phyloP scores from a whole-genome alignment of 768 basidiomycete genomes.

The Lyophyllum semitale region DNA sequence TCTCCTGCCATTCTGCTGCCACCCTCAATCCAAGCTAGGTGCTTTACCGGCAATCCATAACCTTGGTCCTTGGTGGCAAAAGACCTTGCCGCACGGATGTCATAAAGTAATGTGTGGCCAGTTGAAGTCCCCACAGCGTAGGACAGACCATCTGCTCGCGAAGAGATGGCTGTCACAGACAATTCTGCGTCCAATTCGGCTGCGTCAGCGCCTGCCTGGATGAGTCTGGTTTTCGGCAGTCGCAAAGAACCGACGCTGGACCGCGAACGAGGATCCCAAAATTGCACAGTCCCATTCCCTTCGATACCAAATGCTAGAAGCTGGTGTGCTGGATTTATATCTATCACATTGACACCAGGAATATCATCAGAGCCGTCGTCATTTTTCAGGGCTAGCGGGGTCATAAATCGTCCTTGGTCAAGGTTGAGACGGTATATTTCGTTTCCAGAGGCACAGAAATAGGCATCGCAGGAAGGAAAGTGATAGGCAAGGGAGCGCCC shows the following conservation, averaged over 20 bases:
- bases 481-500: slow-evolving; percentile 93
- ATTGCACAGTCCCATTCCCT: slow-evolving; percentile 84
- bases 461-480: slow-evolving; percentile 89
- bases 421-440: slow-evolving; percentile 95
- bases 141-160: slow-evolving; percentile 85
- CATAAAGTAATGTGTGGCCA: slow-evolving; percentile 93
- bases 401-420: slow-evolving; percentile 93
- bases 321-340: slow-evolving; percentile 93
- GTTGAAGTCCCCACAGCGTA: slow-evolving; percentile 95
- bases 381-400: slow-evolving; percentile 63
- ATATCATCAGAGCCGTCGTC: slow-evolving; percentile 55
- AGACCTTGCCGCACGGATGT: slow-evolving; percentile 81
- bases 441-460: slow-evolving; percentile 80
- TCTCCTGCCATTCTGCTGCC: slow-evolving; percentile 83
- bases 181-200: slow-evolving; percentile 34
- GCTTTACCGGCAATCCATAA: slow-evolving; percentile 88
- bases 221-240: slow-evolving; percentile 56
- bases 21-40: slow-evolving; percentile 87
- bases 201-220: slow-evolving; percentile 36
- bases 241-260: slow-evolving; percentile 68
- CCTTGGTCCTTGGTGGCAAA: slow-evolving; percentile 96
- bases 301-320: slow-evolving; percentile 89
- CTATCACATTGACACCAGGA: slow-evolving; percentile 85
- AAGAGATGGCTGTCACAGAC: slow-evolving; percentile 83
- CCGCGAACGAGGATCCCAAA: slow-evolving; percentile 94